Evolutionary conservation across 441 rosid species (phyloP).

Genomic region (Populus hybrid): DNA sequence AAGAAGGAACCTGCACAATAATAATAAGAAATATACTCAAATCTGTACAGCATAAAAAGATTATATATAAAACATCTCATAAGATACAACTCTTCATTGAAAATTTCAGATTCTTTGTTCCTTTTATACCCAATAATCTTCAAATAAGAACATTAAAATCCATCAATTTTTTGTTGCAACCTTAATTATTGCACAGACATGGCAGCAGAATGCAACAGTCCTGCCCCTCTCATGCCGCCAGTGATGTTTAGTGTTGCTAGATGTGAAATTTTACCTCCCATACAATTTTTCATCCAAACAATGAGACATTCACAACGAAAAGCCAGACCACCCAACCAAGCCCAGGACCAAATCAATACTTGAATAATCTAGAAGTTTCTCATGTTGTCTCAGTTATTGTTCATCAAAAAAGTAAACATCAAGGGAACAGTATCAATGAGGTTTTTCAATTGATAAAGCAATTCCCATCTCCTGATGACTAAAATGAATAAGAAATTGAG

Average conservation of each 20-base stretch:
- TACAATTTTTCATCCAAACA: background rate
- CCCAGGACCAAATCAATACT: background rate
- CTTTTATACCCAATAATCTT: background rate
- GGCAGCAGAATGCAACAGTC: background rate
- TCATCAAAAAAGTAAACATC: background rate
- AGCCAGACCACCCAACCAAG: background rate
- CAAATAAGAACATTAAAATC: background rate
- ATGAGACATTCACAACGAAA: background rate
- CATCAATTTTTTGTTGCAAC: background rate
- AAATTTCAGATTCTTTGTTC: background rate
- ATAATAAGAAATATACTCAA: background rate
- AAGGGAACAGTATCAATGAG: background rate
- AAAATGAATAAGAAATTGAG: background rate
- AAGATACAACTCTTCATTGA: background rate
- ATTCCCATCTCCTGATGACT: background rate
- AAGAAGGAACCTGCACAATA: conserved; percentile 63
- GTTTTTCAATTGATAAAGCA: background rate
- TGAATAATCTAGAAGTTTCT: background rate
- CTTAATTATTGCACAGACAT: background rate
- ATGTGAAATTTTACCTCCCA: background rate
- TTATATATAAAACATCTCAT: background rate
- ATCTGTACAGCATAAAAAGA: background rate
- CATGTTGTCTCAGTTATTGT: background rate
- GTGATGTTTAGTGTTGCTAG: background rate
- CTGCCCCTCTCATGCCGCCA: background rate